A percentile compares a stretch with the other conserved stretches of the same genome.
These are phyloP conservation scores for Irpex sp. DNA, from an alignment of 1,284 basidiomycete genomes.

Conservation along the genomic window DNA sequence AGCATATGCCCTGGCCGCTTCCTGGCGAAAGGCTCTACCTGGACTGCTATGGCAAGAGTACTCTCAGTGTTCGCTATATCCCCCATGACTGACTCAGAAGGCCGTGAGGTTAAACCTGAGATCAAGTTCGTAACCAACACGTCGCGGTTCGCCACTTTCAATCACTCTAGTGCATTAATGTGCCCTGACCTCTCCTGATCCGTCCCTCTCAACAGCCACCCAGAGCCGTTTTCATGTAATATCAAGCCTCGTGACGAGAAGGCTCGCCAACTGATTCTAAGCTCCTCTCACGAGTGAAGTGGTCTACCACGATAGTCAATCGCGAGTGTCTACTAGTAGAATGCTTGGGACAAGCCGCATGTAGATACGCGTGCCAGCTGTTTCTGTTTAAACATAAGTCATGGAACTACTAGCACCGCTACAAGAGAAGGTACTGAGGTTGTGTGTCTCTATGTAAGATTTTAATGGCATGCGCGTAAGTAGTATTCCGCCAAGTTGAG, in stretches of 20 bases:
- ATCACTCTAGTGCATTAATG: too few relatives aligned
- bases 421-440: too few relatives aligned
- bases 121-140: neutral
- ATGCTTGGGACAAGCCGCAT: neutral
- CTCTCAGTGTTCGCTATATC: conserved; percentile 16
- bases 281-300: neutral
- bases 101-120: neutral
- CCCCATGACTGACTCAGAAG: conserved; percentile 9
- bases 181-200: too few relatives aligned
- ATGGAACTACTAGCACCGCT: too few relatives aligned
- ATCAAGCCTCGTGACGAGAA: neutral
- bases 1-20: conserved; percentile 18
- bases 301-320: neutral
- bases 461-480: too few relatives aligned
- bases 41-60: conserved; percentile 17
- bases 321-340: neutral
- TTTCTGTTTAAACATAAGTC: too few relatives aligned
- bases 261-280: neutral
- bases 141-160: neutral
- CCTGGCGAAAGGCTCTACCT: conserved; percentile 17
- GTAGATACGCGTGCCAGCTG: too few relatives aligned
- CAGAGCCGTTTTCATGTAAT: neutral
- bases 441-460: too few relatives aligned
- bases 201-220: neutral
- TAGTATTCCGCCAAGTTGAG: too few relatives aligned